phyloP scores from a whole-genome alignment of 306 rosid genomes.

The Lotus japonicus region DNA sequence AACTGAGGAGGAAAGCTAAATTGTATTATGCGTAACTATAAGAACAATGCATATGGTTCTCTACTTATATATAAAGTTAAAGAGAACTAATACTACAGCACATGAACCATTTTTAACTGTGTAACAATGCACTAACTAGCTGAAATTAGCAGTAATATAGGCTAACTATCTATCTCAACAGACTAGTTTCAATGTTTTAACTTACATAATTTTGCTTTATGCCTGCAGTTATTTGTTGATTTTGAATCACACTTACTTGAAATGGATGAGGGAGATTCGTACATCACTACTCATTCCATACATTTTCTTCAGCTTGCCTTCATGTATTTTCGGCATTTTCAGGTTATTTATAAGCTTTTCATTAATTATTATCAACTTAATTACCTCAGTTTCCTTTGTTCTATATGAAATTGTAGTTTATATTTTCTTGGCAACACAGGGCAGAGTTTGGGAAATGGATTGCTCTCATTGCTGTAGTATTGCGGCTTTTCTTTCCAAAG shows the following conservation, averaged over 20 bases:
- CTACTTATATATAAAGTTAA: no score
- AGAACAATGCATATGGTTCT: no score
- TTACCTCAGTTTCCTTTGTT: not conserved
- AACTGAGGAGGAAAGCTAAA: no score
- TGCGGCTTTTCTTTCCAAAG: slow-evolving; percentile 58
- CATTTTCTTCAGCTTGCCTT: slow-evolving; percentile 59
- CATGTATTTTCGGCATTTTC: slow-evolving; percentile 38
- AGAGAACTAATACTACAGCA: no score
- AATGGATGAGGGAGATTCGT: slow-evolving; percentile 59
- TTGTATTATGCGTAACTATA: no score
- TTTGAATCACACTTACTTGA: slow-evolving; percentile 73
- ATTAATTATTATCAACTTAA: not conserved
- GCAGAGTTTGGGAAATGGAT: slow-evolving; percentile 68
- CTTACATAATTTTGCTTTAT: not conserved
- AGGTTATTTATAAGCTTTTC: slow-evolving; percentile 36
- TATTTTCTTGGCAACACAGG: slow-evolving; percentile 25
- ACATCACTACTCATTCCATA: slow-evolving; percentile 61
- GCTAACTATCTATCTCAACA: no score
- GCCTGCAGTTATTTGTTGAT: slow-evolving; percentile 54
- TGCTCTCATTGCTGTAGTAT: slow-evolving; percentile 55
- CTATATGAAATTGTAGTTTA: not conserved
- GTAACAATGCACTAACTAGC: no score
- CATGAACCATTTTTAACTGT: no score
- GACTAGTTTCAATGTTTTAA: no score
- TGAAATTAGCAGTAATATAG: no score